phyloP scores from a whole-genome alignment of 805 yeast species.

The Metschnikowia proteae region DNA sequence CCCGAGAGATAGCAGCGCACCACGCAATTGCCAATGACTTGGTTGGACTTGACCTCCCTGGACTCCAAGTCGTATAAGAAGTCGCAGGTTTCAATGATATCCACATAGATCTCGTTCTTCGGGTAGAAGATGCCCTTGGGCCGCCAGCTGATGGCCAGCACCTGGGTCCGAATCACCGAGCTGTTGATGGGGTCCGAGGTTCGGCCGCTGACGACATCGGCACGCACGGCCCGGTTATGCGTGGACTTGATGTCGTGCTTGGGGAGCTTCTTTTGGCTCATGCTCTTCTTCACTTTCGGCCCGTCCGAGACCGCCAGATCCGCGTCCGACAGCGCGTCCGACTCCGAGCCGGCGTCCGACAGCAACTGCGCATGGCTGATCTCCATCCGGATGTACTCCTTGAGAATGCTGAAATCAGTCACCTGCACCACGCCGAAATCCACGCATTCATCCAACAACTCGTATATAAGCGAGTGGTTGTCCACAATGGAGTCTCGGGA shows the following conservation, averaged over 20 bases:
- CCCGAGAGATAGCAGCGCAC: constrained; percentile 42
- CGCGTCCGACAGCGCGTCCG: constrained; percentile 12
- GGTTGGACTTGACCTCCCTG: constrained; percentile 27
- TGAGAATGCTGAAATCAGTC: constrained; percentile 72
- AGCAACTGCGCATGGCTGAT: constrained; percentile 19
- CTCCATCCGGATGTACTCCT: constrained; percentile 70
- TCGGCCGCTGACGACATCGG: constrained; percentile 27
- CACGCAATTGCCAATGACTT: constrained; percentile 31
- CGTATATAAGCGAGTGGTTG: constrained; percentile 71
- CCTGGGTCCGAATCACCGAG: constrained; percentile 70
- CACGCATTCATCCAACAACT: constrained; percentile 83
- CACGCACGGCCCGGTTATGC: constrained; percentile 34
- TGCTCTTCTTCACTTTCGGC: constrained; percentile 7
- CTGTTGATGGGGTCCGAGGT: constrained; percentile 46
- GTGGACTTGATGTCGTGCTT: constrained; percentile 30
- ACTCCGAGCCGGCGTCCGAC: constrained; percentile 5
- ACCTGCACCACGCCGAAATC: constrained; percentile 86
- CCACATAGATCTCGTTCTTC: constrained; percentile 42
- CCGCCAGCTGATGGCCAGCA: constrained; percentile 50
- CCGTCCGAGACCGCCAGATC: not conserved
- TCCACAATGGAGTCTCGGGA: constrained; percentile 56
- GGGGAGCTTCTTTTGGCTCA: not conserved
- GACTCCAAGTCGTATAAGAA: constrained; percentile 34
- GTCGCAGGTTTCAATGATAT: constrained; percentile 37
- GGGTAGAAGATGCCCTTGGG: constrained; percentile 44